Conservation (phyloP, 768 basidiomycete genomes). For the Boletus rex-veris region DNA sequence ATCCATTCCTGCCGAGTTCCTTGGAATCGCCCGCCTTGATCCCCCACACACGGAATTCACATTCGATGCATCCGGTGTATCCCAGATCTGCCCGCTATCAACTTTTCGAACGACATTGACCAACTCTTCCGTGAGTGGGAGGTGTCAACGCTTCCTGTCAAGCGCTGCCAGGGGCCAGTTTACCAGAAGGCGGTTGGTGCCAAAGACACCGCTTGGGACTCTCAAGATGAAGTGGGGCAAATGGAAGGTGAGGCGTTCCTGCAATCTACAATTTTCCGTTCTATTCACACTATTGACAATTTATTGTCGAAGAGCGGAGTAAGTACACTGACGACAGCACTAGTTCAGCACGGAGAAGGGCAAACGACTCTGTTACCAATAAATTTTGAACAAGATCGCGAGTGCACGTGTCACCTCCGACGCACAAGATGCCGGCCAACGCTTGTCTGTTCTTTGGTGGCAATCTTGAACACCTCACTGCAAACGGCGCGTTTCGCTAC, state of each 20-base stretch:
- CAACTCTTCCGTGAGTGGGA: neutral
- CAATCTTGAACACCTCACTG: too few relatives aligned
- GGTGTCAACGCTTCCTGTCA: neutral
- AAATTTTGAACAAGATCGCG: too few relatives aligned
- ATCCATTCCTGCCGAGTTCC: neutral
- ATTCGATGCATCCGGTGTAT: neutral
- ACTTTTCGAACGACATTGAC: neutral
- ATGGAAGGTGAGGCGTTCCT: conserved; percentile 7
- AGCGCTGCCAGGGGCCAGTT: conserved; percentile 10
- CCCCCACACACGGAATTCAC: neutral
- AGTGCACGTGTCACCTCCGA: too few relatives aligned
- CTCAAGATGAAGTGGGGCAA: conserved; percentile 14
- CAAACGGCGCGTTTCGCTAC: too few relatives aligned
- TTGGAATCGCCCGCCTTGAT: neutral
- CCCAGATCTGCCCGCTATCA: neutral
- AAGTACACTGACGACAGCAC: too few relatives aligned
- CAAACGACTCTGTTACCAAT: too few relatives aligned
- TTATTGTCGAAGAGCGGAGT: too few relatives aligned
- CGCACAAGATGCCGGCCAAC: too few relatives aligned
- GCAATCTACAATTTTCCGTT: too few relatives aligned
- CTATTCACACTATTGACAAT: too few relatives aligned
- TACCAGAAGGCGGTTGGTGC: neutral
- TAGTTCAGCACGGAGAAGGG: too few relatives aligned
- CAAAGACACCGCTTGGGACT: conserved; percentile 9
- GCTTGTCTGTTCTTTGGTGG: too few relatives aligned